phyloP scores from a whole-genome alignment of 1,284 basidiomycete species.

The Lentinula novae-zelandiae region DNA sequence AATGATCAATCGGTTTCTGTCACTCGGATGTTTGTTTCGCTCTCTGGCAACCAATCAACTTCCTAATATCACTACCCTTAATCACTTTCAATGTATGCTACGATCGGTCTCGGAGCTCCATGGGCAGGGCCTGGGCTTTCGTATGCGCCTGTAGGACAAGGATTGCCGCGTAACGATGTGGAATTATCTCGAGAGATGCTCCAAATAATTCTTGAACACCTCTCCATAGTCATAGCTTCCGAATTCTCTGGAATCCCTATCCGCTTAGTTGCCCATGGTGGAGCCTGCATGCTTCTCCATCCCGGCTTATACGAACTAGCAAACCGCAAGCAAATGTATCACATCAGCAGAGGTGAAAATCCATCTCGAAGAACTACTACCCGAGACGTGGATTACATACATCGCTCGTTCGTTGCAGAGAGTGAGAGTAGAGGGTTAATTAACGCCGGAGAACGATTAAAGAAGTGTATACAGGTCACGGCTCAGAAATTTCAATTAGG shows the following conservation, averaged over 20 bases:
- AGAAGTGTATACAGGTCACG: slow-evolving; percentile 51
- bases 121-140: neutral
- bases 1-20: too few species aligned
- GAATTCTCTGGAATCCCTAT: slow-evolving; percentile 43
- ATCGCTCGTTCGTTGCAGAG: slow-evolving; percentile 53
- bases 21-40: too few species aligned
- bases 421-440: slow-evolving; percentile 41
- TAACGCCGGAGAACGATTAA: slow-evolving; percentile 49
- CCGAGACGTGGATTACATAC: slow-evolving; percentile 62
- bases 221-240: slow-evolving; percentile 41
- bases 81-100: neutral
- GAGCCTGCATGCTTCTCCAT: slow-evolving; percentile 67
- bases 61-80: neutral
- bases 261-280: slow-evolving; percentile 62
- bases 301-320: slow-evolving; percentile 35
- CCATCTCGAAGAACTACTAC: slow-evolving; percentile 42
- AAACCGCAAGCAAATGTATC: slow-evolving; percentile 24
- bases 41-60: too few species aligned
- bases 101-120: neutral
- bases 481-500: slow-evolving; percentile 50
- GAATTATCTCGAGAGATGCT: slow-evolving; percentile 32
- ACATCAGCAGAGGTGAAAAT: slow-evolving; percentile 5
- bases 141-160: neutral
- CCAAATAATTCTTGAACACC: slow-evolving; percentile 39
- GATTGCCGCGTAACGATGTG: slow-evolving; percentile 15